Conservation (phyloP, 1,284 basidiomycete genomes). For the Boletus semigastroideus region DNA sequence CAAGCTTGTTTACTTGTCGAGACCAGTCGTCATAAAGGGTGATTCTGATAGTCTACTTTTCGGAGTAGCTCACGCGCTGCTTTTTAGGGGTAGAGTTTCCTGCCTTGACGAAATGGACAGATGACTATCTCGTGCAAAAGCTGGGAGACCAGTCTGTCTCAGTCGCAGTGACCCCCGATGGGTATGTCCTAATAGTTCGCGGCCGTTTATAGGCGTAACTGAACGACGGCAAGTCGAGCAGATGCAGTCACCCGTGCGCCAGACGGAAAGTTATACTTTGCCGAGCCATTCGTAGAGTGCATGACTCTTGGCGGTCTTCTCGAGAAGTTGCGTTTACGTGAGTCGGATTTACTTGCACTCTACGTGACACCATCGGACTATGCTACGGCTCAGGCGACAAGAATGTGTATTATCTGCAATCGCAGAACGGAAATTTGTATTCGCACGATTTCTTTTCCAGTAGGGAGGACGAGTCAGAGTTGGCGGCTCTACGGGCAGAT, state of each 20-base stretch:
- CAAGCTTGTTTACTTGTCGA: constrained; percentile 67
- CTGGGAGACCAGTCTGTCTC: constrained; percentile 61
- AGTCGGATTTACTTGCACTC: constrained; percentile 5
- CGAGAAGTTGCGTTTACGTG: constrained; percentile 40
- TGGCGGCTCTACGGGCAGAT: constrained; percentile 57
- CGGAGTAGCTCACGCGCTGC: constrained; percentile 1
- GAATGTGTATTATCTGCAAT: constrained; percentile 75
- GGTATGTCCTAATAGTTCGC: constrained; percentile 45
- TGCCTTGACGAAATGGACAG: constrained; percentile 53
- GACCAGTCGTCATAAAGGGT: constrained; percentile 80
- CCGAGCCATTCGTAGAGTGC: constrained; percentile 68
- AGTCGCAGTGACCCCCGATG: constrained; percentile 82
- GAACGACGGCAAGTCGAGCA: constrained; percentile 35
- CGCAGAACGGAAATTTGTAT: constrained; percentile 88
- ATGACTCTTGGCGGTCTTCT: constrained; percentile 68
- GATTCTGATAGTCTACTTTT: not conserved
- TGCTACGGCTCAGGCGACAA: constrained; percentile 4
- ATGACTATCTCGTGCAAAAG: constrained; percentile 56
- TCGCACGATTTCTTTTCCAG: constrained; percentile 44
- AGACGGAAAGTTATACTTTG: constrained; percentile 68
- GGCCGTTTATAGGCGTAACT: constrained; percentile 1
- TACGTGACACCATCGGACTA: constrained; percentile 1
- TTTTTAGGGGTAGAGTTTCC: constrained; percentile 42
- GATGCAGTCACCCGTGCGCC: constrained; percentile 68
- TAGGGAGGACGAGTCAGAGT: constrained; percentile 51